phyloP scores from a whole-genome alignment of 2,329 filamentous ascomycete genomes.

The Teratosphaeria pseudoeucalypti region DNA sequence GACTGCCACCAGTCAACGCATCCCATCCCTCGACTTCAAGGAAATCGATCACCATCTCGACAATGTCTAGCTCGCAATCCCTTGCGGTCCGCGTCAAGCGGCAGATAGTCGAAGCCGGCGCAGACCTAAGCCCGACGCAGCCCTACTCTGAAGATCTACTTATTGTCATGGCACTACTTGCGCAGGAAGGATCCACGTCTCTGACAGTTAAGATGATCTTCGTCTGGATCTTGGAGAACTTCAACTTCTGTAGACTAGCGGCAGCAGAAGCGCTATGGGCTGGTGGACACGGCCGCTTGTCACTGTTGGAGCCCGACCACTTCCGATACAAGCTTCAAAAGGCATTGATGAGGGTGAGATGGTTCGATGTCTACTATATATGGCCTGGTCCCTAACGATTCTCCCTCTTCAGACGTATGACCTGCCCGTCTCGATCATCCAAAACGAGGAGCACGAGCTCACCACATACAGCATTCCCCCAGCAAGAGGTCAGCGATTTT shows the following conservation, averaged over 20 bases:
- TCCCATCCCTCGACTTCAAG: not conserved
- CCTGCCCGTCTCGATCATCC: not conserved
- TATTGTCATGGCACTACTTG: not conserved
- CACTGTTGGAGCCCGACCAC: not conserved
- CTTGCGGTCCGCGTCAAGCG: not conserved
- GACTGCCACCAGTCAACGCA: too few relatives aligned
- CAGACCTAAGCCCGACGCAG: not conserved
- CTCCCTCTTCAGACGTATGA: not conserved
- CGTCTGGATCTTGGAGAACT: not conserved
- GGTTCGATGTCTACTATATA: not conserved
- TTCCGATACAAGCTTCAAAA: not conserved
- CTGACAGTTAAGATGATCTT: not conserved
- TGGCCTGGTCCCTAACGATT: not conserved
- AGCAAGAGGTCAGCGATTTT: not conserved
- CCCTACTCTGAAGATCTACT: not conserved
- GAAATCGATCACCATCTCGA: not conserved
- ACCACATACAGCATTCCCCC: not conserved
- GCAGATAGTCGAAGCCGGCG: not conserved
- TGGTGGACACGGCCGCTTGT: too few relatives aligned
- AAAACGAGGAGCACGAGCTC: not conserved
- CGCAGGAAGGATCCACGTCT: not conserved
- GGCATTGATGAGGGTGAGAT: not conserved
- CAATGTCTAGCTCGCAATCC: not conserved
- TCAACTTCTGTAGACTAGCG: not conserved
- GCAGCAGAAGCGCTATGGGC: not conserved